Evolutionary conservation across 306 rosid genomes (phyloP), one percentile per base, ranked within the genome.

Genomic region (Abrus precatorius): DNA sequence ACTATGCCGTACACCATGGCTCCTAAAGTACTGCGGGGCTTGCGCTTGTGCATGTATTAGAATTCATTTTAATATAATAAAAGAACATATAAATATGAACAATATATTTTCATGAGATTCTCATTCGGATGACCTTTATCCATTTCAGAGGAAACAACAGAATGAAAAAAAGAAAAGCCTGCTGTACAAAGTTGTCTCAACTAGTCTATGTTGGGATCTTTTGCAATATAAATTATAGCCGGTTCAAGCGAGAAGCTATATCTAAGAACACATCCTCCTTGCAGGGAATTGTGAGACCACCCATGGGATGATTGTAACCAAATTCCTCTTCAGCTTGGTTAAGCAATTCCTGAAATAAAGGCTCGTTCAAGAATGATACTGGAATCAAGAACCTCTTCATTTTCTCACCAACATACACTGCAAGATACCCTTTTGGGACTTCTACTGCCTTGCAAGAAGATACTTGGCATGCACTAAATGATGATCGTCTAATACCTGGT

Each of bases 281-380:
- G 86, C 88, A 87, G 9, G 89, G 88, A 53, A 86, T 84, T 55
- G 90, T 86, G 57, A 88, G 77, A 36, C 88, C 88, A 3, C 88
- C 88, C 86, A 85, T 88, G 5, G 92, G 91, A 65, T 85, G 94
- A 43, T 74, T 43, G 64, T 60, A 84, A 32, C 89, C 88, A 3
- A 85, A 90, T 64, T 88, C 93, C 65, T 86, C 88, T 68, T 86
- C 89, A 5, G 86, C 80, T 63, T 70, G 80, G 47, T 53, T 57
- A 2, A 88, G 68, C 69, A 88, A 74, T 14, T 85, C 84, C 44
- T 55, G 83, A 45, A 91, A 89, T 10, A 72, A 64, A 61, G 87
- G 84, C 13, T 86, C 66, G 34, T 86, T 84, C 80, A 91, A 66
- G 82, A 73, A 81, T 10, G 83, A 63, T 43, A 82, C 30, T 0